Percentiles rank a stretch among this genome's conserved stretches.
These are phyloP conservation scores for Clonostachys byssicola DNA, from an alignment of 2,329 filamentous ascomycete genomes.

Conservation along the genomic window DNA sequence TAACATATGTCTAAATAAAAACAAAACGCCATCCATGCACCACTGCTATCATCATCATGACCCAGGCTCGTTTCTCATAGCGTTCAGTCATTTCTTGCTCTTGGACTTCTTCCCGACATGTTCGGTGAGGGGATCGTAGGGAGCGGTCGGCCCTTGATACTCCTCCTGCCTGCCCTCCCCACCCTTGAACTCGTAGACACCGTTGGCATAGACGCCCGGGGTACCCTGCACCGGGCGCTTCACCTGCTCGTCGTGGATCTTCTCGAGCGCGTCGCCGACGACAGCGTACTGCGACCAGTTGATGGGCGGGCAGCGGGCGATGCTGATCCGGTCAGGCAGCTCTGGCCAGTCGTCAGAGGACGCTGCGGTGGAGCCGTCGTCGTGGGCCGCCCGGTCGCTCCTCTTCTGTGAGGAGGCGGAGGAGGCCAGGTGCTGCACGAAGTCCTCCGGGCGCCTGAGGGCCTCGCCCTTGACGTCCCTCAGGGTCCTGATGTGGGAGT, in stretches of 20 bases:
- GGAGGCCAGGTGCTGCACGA: constrained; percentile 60
- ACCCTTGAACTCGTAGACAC: constrained; percentile 45
- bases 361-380: constrained; percentile 6
- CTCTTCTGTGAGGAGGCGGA: constrained; percentile 9
- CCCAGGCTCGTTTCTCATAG: too few species aligned
- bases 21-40: too few species aligned
- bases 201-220: constrained; percentile 39
- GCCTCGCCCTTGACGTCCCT: constrained; percentile 68
- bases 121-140: constrained; percentile 50
- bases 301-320: constrained; percentile 82
- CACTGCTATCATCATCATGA: too few species aligned
- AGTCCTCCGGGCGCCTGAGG: constrained; percentile 65
- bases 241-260: constrained; percentile 77
- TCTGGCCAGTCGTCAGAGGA: neutral
- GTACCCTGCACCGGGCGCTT: constrained; percentile 54
- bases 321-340: constrained; percentile 51
- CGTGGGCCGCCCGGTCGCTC: constrained; percentile 11
- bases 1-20: too few species aligned
- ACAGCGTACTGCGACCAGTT: constrained; percentile 95
- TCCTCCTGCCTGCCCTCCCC: constrained; percentile 36
- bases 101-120: constrained; percentile 11
- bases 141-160: constrained; percentile 49
- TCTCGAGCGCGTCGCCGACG: constrained; percentile 75
- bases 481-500: constrained; percentile 69
- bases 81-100: constrained; percentile 1